These are phyloP conservation scores for Aspergillus alliaceus DNA, from an alignment of 2,329 filamentous ascomycete genomes.

Conservation along the genomic window DNA sequence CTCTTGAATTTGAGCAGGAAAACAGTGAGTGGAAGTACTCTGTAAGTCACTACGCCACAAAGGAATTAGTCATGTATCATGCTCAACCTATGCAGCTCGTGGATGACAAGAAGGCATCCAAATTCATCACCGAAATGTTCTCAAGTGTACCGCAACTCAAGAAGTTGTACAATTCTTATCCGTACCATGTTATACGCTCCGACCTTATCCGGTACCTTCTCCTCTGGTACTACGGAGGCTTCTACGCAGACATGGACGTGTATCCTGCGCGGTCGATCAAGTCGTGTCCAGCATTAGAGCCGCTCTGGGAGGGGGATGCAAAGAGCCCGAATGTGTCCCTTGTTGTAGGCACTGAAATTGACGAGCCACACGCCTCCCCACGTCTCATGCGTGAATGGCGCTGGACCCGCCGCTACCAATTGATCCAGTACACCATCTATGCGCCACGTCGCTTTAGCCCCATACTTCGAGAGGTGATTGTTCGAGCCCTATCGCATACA, in stretches of 20 bases:
- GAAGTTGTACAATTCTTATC: slow-evolving; percentile 30
- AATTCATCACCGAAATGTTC: slow-evolving; percentile 27
- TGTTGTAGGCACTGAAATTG: slow-evolving; percentile 35
- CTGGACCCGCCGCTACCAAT: slow-evolving; percentile 34
- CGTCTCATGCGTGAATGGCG: slow-evolving; percentile 33
- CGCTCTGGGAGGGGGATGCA: slow-evolving; percentile 10
- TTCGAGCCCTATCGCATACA: slow-evolving; percentile 33
- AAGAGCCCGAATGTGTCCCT: slow-evolving; percentile 27
- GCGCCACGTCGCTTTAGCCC: slow-evolving; percentile 37
- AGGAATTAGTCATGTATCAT: background rate
- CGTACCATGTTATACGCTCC: slow-evolving; percentile 53
- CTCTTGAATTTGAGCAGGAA: slow-evolving; percentile 24
- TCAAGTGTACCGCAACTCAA: slow-evolving; percentile 28
- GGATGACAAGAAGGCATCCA: slow-evolving; percentile 25
- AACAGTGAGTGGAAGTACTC: slow-evolving; percentile 31
- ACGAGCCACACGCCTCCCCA: slow-evolving; percentile 35
- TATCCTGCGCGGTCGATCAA: slow-evolving; percentile 29
- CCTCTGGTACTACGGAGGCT: slow-evolving; percentile 38
- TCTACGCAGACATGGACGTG: slow-evolving; percentile 36
- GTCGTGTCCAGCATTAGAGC: slow-evolving; percentile 26
- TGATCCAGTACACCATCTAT: slow-evolving; percentile 38
- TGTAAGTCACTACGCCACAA: slow-evolving; percentile 12
- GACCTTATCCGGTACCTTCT: slow-evolving; percentile 43
- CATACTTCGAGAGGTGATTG: slow-evolving; percentile 29
- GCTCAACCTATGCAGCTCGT: slow-evolving; percentile 21